Conservation (phyloP, 768 basidiomycete species). For the Cubamyces lactineus region DNA sequence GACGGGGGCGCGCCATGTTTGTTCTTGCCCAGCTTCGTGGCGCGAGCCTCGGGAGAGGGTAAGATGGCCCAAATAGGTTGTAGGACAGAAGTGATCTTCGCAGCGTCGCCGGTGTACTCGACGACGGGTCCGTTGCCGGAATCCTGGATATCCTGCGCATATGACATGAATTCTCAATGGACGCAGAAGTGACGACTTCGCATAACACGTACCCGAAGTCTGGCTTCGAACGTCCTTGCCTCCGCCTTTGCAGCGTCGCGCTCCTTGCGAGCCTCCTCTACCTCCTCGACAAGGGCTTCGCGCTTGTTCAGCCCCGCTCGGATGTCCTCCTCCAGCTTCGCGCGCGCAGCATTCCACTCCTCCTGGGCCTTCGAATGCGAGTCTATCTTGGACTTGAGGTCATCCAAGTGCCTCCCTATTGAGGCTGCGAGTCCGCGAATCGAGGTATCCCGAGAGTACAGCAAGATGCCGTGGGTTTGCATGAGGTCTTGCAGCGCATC, state of each 20-base stretch:
- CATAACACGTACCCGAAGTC: constrained; percentile 49
- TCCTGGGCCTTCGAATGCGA: constrained; percentile 26
- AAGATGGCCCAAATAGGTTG: constrained; percentile 79
- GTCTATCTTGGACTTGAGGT: constrained; percentile 27
- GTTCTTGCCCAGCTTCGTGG: constrained; percentile 57
- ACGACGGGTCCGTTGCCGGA: constrained; percentile 26
- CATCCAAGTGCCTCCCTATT: constrained; percentile 35
- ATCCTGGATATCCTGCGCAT: constrained; percentile 16
- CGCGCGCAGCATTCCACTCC: constrained; percentile 23
- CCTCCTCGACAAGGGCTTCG: constrained; percentile 24
- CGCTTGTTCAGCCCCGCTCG: constrained; percentile 27
- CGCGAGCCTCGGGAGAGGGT: constrained; percentile 84
- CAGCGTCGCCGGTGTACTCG: constrained; percentile 47
- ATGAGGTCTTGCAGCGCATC: constrained; percentile 54
- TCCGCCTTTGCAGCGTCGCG: constrained; percentile 33
- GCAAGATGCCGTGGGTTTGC: constrained; percentile 58
- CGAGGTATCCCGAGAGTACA: constrained; percentile 40
- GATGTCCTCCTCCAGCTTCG: constrained; percentile 29
- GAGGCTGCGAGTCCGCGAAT: constrained; percentile 32
- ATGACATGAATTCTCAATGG: not conserved
- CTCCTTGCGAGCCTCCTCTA: constrained; percentile 29
- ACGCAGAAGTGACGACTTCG: not conserved
- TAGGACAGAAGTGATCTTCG: constrained; percentile 62
- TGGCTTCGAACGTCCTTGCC: constrained; percentile 38
- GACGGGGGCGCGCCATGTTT: constrained; percentile 33